Conservation (phyloP, 768 basidiomycete genomes). For the Lanmaoa pseudosensibilis region DNA sequence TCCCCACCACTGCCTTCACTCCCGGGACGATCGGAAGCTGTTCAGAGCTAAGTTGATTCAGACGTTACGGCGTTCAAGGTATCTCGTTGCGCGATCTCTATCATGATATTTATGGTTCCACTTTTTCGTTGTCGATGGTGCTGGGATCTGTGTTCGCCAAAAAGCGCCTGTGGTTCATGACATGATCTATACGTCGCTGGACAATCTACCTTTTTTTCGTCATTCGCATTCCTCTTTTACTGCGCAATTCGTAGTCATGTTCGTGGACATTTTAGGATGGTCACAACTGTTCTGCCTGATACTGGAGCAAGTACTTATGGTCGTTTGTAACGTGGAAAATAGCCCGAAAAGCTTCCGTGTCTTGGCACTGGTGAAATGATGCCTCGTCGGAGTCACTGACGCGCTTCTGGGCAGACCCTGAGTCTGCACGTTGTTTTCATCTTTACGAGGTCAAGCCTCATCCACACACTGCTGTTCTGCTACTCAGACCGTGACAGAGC, state of each 20-base stretch:
- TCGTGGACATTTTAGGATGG: not conserved
- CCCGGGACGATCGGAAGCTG: not conserved
- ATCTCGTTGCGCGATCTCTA: not conserved
- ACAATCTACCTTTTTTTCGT: not conserved
- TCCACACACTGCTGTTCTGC: not conserved
- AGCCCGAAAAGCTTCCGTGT: too few relatives aligned
- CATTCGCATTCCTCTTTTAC: not conserved
- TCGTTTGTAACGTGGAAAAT: too few relatives aligned
- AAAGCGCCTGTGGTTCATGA: not conserved
- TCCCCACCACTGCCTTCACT: conserved; percentile 30
- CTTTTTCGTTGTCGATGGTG: not conserved
- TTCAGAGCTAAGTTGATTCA: conserved; percentile 1
- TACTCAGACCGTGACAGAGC: not conserved
- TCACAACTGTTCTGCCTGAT: too few relatives aligned
- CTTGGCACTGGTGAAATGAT: too few relatives aligned
- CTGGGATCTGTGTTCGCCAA: not conserved
- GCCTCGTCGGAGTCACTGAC: too few relatives aligned
- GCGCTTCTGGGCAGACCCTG: not conserved
- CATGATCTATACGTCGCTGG: not conserved
- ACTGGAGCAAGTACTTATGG: too few relatives aligned
- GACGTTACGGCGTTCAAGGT: not conserved
- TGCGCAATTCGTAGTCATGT: not conserved
- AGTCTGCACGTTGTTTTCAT: not conserved
- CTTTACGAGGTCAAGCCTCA: not conserved
- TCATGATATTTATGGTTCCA: not conserved